These are phyloP conservation scores for Ustilago tritici DNA, from an alignment of 1,284 basidiomycete species.

Conservation along the genomic window DNA sequence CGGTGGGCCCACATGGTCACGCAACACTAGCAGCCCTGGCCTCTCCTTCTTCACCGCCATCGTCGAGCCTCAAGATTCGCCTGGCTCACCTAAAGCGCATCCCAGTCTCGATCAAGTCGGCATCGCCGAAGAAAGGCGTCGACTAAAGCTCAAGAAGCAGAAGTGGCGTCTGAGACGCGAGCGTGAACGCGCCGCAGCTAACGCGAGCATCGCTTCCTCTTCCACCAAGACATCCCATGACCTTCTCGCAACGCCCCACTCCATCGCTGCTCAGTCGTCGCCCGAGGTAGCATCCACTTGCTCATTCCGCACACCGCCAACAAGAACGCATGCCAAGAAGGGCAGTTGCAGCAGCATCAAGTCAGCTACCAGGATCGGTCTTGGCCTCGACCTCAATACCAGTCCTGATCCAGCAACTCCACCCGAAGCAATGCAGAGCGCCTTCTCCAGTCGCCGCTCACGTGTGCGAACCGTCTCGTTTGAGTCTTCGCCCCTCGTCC, in stretches of 20 bases:
- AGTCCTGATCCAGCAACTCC: slow-evolving; percentile 43
- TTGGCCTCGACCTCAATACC: slow-evolving; percentile 43
- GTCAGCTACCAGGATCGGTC: slow-evolving; percentile 35
- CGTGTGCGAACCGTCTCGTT: slow-evolving; percentile 47
- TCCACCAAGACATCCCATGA: slow-evolving; percentile 17
- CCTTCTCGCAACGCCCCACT: slow-evolving; percentile 39
- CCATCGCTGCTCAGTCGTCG: slow-evolving; percentile 30
- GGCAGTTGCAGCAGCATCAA: slow-evolving; percentile 34
- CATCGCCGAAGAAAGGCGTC: slow-evolving; percentile 55
- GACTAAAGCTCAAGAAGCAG: slow-evolving; percentile 55
- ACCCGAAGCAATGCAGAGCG: slow-evolving; percentile 28
- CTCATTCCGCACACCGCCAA: slow-evolving; percentile 37
- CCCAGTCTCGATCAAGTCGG: slow-evolving; percentile 59
- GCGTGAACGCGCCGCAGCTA: slow-evolving; percentile 26
- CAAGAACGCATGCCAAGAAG: slow-evolving; percentile 28
- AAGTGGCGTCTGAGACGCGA: slow-evolving; percentile 45
- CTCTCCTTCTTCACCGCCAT: slow-evolving; percentile 59
- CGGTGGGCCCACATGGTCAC: slow-evolving; percentile 28
- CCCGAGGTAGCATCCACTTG: slow-evolving; percentile 28
- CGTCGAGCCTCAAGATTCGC: slow-evolving; percentile 37
- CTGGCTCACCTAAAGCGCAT: slow-evolving; percentile 35
- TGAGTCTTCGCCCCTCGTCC: slow-evolving; percentile 44
- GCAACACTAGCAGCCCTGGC: slow-evolving; percentile 50
- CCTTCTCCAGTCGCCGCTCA: slow-evolving; percentile 25
- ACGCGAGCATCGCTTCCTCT: slow-evolving; percentile 13